A percentile compares a stretch with the other conserved stretches of the same genome.
Conservation (phyloP, 2,329 filamentous ascomycete species). For the Ophiostoma montium region DNA sequence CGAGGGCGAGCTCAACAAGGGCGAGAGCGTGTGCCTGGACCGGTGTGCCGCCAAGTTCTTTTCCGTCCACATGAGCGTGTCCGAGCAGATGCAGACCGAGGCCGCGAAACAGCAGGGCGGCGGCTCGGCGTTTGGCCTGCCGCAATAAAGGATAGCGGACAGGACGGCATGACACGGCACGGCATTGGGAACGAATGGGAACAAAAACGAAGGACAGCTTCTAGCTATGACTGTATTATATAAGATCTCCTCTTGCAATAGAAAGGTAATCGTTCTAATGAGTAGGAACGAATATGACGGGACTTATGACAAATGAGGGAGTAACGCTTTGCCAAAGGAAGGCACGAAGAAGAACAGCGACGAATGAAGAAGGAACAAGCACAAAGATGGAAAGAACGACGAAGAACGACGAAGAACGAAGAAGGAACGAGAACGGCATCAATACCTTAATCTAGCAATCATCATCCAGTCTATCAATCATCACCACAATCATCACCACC, state of each 20-base stretch:
- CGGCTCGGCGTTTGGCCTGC: background rate
- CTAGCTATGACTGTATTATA: background rate
- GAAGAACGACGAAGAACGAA: background rate
- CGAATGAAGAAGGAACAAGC: too few relatives aligned
- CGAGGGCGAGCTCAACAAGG: conserved; percentile 95
- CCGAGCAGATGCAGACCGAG: conserved; percentile 88
- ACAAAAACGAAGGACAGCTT: background rate
- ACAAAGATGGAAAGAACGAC: background rate
- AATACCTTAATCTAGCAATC: too few relatives aligned
- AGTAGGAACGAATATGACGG: too few relatives aligned
- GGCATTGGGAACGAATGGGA: too few relatives aligned
- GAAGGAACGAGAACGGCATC: background rate
- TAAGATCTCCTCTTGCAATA: conserved; percentile 1
- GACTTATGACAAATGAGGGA: too few relatives aligned
- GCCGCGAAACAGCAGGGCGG: conserved; percentile 24
- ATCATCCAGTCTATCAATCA: too few relatives aligned
- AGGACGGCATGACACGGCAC: background rate
- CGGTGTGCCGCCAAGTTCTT: conserved; percentile 98
- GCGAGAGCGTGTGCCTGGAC: conserved; percentile 95
- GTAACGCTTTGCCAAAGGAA: too few relatives aligned
- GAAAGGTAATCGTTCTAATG: too few relatives aligned
- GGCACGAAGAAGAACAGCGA: too few relatives aligned
- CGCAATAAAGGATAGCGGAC: background rate
- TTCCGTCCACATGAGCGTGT: conserved; percentile 95
- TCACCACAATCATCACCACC: too few relatives aligned